phyloP scores from a whole-genome alignment of 2,329 filamentous ascomycete genomes.

The Hypoxylon rubiginosum region DNA sequence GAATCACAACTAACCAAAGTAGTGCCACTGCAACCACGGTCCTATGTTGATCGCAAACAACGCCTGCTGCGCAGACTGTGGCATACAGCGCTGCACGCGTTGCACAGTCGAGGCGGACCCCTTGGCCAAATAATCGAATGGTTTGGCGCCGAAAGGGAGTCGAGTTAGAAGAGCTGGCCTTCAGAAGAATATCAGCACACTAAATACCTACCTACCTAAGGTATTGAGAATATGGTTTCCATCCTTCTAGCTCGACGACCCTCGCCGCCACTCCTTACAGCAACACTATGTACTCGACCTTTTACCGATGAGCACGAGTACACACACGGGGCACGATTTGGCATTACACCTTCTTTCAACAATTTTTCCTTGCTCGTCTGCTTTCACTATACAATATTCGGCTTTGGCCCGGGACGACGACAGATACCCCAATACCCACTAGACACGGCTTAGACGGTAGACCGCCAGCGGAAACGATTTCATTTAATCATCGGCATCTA shows the following conservation, averaged over 20 bases:
- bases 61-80: neutral
- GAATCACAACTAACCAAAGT: neutral
- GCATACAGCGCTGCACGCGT: neutral
- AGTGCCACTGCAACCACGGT: conserved; percentile 1
- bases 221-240: neutral
- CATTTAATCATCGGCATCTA: neutral
- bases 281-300: neutral
- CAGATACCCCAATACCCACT: neutral
- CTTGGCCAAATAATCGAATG: neutral
- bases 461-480: conserved; percentile 10
- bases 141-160: neutral
- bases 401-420: neutral
- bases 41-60: neutral
- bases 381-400: neutral
- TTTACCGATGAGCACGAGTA: neutral
- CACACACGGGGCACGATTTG: neutral
- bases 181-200: neutral
- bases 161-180: neutral
- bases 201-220: neutral
- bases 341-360: neutral
- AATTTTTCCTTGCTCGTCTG: neutral
- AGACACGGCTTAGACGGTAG: conserved; percentile 2
- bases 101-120: neutral
- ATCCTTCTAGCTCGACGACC: neutral
- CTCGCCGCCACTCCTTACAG: neutral